Percentiles rank a stretch among this genome's conserved stretches.
Evolutionary conservation across 2,329 filamentous ascomycete species (phyloP).

Genomic region (Trichoderma hamatum): DNA sequence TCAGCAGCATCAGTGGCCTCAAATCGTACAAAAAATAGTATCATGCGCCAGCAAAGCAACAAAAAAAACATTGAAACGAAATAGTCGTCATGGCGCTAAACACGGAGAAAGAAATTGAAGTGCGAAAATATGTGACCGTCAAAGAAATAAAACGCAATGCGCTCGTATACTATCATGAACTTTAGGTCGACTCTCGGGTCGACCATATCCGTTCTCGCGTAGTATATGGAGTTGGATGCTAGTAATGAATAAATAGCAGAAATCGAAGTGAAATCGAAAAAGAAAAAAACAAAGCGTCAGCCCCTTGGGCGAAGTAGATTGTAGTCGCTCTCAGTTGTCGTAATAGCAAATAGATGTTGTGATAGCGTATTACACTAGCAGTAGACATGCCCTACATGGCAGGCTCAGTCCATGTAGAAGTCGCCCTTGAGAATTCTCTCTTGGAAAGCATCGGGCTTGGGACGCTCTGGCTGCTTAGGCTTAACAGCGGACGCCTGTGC

Average conservation of each 20-base stretch:
- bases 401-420: slow-evolving; percentile 86
- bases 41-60: neutral
- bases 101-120: neutral
- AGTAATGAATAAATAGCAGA: neutral
- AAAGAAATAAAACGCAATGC: slow-evolving; percentile 14
- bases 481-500: slow-evolving; percentile 52
- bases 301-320: neutral
- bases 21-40: slow-evolving; percentile 11
- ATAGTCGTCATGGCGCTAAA: neutral
- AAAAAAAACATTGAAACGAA: neutral
- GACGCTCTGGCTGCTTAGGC: slow-evolving; percentile 51
- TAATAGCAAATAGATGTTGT: neutral
- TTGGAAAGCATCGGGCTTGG: slow-evolving; percentile 91
- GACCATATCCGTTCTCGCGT: neutral
- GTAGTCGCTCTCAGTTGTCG: neutral
- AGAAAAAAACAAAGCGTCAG: neutral
- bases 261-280: neutral
- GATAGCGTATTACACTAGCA: neutral
- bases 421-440: slow-evolving; percentile 97
- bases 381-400: neutral
- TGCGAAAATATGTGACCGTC: slow-evolving; percentile 1
- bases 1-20: neutral
- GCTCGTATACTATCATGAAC: neutral
- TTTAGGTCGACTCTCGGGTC: neutral
- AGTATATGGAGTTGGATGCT: neutral